phyloP scores from a whole-genome alignment of 768 basidiomycete species.

The Cantharellus cinnabarinus region DNA sequence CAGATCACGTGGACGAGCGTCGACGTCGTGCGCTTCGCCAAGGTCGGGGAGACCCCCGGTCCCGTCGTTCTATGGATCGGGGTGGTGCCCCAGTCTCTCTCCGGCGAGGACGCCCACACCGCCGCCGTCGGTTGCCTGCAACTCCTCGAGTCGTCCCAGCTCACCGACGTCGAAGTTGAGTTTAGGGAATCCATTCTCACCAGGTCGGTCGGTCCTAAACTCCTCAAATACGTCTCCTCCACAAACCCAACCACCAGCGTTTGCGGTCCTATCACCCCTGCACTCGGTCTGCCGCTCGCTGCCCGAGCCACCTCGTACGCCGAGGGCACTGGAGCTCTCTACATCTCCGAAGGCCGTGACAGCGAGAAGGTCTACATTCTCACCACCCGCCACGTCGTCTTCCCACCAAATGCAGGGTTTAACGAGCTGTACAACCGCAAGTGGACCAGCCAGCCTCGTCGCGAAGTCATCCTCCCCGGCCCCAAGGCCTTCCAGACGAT shows the following conservation, averaged over 20 bases:
- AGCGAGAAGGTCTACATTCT: conserved; percentile 3
- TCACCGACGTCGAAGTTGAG: conserved; percentile 6
- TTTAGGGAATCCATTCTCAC: conserved; percentile 4
- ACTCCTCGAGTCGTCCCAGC: conserved; percentile 1
- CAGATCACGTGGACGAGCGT: conserved; percentile 6
- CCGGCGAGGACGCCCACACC: conserved; percentile 3
- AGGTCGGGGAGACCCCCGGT: conserved; percentile 1
- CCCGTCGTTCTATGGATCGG: conserved; percentile 9
- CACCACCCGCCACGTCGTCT: conserved; percentile 3
- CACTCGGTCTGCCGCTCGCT: conserved; percentile 17
- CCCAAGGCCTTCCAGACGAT: conserved; percentile 8
- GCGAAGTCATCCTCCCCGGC: conserved; percentile 10
- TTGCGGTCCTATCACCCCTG: conserved; percentile 15
- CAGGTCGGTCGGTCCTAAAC: conserved; percentile 4
- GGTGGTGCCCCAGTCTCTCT: conserved; percentile 3
- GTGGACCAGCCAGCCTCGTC: background rate
- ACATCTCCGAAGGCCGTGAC: conserved; percentile 2
- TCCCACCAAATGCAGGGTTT: background rate
- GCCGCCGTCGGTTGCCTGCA: conserved; percentile 3
- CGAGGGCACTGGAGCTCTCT: conserved; percentile 18
- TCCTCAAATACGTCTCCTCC: conserved; percentile 5
- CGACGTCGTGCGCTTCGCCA: conserved; percentile 10
- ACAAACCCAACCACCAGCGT: conserved; percentile 1
- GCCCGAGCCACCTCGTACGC: conserved; percentile 8
- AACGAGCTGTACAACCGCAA: background rate